Conservation (phyloP, 1,284 basidiomycete species). For the Austroboletus sp. region DNA sequence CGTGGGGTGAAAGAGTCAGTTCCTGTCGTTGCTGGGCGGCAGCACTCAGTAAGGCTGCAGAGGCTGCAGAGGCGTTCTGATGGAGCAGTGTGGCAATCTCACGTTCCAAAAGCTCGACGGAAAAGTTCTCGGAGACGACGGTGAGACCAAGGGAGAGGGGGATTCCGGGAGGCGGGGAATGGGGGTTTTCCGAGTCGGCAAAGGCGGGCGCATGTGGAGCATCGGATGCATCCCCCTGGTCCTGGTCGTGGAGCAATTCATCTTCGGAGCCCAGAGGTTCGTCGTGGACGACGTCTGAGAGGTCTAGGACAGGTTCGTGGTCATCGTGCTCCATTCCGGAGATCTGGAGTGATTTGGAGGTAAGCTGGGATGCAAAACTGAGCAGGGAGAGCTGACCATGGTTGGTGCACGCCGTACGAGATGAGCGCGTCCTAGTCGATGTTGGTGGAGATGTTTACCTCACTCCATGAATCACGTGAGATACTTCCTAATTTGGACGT, state of each 20-base stretch:
- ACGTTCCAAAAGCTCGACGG: constrained; percentile 66
- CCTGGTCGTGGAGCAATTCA: constrained; percentile 33
- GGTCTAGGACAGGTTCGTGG: constrained; percentile 56
- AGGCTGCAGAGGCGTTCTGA: constrained; percentile 60
- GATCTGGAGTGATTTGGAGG: constrained; percentile 9
- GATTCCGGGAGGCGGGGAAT: constrained; percentile 19
- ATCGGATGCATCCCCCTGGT: constrained; percentile 26
- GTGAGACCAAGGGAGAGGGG: constrained; percentile 24
- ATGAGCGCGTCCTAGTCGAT: constrained; percentile 23
- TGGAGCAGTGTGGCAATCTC: constrained; percentile 65
- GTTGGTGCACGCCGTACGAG: constrained; percentile 16
- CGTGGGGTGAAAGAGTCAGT: constrained; percentile 22
- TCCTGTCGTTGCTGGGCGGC: constrained; percentile 57
- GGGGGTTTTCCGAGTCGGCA: constrained; percentile 13
- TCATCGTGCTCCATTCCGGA: constrained; percentile 53
- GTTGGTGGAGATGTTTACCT: constrained; percentile 26
- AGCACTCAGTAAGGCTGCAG: constrained; percentile 52
- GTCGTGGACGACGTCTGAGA: constrained; percentile 75
- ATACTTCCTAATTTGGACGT: constrained; percentile 5
- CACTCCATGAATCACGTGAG: constrained; percentile 29
- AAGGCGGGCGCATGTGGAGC: constrained; percentile 30
- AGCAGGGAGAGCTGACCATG: constrained; percentile 14
- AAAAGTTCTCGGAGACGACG: constrained; percentile 37
- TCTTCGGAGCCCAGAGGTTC: constrained; percentile 46
- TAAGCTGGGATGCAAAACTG: not conserved